Conservation (phyloP, 129 eudicot species). For the Kitagawia praeruptora region DNA sequence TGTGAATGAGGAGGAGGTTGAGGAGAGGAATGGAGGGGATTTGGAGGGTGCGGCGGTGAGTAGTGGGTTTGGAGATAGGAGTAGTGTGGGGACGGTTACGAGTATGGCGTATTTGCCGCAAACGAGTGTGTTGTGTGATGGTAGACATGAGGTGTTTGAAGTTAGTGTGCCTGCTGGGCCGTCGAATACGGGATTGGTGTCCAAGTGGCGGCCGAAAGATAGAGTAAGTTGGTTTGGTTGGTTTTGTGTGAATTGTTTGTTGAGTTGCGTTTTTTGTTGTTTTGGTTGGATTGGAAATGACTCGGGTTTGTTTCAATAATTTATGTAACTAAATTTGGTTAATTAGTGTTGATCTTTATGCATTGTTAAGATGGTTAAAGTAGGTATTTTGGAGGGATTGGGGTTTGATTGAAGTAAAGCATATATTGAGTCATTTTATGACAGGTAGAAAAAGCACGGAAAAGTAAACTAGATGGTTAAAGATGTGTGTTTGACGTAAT, state of each 20-base stretch:
- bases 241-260: background rate
- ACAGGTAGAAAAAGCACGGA: no score
- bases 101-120: conserved; percentile 89
- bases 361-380: no score
- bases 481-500: background rate
- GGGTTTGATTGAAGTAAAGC: no score
- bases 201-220: conserved; percentile 89
- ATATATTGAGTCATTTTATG: no score
- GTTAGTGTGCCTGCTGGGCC: conserved; percentile 70
- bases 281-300: background rate
- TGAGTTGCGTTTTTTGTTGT: background rate
- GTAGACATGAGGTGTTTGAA: conserved; percentile 77
- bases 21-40: conserved; percentile 31
- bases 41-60: conserved; percentile 28
- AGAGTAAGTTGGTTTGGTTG: conserved; percentile 37
- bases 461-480: background rate
- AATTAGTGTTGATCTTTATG: background rate
- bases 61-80: conserved; percentile 26
- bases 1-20: conserved; percentile 19
- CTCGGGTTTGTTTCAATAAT: background rate
- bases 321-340: background rate
- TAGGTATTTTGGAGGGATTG: no score
- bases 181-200: conserved; percentile 65
- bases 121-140: conserved; percentile 70
- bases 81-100: conserved; percentile 40